Base-by-base conservation (phyloP, 192 early-diverging fungal species). In the Podila clonocystis region DNA sequence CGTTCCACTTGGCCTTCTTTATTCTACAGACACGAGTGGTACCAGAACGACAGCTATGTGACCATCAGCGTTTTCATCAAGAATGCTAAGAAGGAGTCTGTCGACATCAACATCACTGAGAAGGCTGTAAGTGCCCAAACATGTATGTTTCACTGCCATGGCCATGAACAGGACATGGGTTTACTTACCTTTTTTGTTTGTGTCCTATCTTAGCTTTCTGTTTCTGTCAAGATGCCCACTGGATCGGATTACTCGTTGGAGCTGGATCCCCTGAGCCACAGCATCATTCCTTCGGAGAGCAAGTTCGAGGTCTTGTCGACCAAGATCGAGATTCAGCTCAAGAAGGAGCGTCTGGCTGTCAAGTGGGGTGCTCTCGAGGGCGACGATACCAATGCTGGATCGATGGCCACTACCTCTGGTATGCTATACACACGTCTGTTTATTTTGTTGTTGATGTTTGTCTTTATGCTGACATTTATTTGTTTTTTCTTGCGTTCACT, bases 41-140 rank as follows among this genome's bases (percentile, higher is more conserved):
- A 94, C 87, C 97, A 99, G 84, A 99, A 93, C 71, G 97, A 98
- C 70, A 82, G 87, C 63, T 89, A 84, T 78, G 92, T 99, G 49
- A 95, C 91, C 26, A 75, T 99, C 29, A 88, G 93, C 59, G 86
- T 99, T 58, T 97, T 98, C 75, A 91, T 96, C 84, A 97, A 96
- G 86, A 92, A 93, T 22, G 85, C 94, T 48, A 90, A 91, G 67
- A 78, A 88, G 67, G 94, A 94, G 8, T 75, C 91, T 2, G 89
- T 94, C 0, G 67, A 86, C 38, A 67, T 98, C 70, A 86, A 89
- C 62, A 90, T 96, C 73, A 67, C 82, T 0, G 76, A 84, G 4
- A 87, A 79, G 20, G 68, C 91, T 7, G 87, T 92, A 83, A 70
- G 86, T 65, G 24, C 65, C 9, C 11, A 41, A 41, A 13, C 12